Conservation (phyloP, 345 rosid species). For the Populus ilicifolia region DNA sequence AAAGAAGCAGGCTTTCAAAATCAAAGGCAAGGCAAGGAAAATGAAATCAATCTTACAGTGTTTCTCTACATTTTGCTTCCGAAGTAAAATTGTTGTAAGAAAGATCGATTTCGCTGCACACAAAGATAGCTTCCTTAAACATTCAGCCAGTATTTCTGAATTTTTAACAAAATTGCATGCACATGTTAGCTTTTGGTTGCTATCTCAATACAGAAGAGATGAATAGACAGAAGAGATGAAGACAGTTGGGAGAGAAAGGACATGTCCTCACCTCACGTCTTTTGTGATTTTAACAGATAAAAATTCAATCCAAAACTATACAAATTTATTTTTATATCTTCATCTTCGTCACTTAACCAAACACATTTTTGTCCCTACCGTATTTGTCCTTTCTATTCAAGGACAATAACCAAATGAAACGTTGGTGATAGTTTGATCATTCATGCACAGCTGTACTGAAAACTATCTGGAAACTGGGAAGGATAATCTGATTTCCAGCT, state of each 20-base stretch:
- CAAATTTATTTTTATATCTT: too few relatives aligned
- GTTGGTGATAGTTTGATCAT: not conserved
- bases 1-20: too few relatives aligned
- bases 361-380: too few relatives aligned
- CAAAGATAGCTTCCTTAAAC: not conserved
- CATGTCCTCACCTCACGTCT: too few relatives aligned
- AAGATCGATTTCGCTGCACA: constrained; percentile 15
- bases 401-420: not conserved
- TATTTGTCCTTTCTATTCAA: too few relatives aligned
- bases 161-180: not conserved
- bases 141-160: not conserved
- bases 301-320: too few relatives aligned
- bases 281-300: too few relatives aligned
- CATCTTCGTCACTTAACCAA: too few relatives aligned
- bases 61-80: not conserved
- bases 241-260: too few relatives aligned
- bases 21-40: not conserved
- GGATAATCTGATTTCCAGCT: not conserved
- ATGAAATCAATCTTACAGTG: not conserved
- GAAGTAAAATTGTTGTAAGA: constrained; percentile 15
- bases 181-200: not conserved
- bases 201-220: too few relatives aligned
- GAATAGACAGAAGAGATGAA: too few relatives aligned
- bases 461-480: not conserved
- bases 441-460: not conserved